Base-by-base conservation (phyloP, 2,329 filamentous ascomycete genomes). In the Stachybotrys echinatus region DNA sequence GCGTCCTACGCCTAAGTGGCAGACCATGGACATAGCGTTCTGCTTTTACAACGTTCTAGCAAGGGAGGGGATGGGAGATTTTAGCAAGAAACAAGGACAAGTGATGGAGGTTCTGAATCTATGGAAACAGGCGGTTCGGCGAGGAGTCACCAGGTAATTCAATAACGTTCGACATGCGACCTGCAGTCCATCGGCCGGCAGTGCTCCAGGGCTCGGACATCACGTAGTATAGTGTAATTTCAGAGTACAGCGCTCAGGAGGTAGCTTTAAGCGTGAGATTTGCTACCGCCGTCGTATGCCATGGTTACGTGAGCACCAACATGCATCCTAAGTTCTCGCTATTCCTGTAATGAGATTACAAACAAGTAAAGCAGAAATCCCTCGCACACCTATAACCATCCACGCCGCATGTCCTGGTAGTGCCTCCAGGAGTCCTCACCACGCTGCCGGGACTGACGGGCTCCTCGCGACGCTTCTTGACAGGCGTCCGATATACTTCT, bases 361-460 rank as follows among this genome's bases (percentile, higher is more conserved):
- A 66, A 57, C 81, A 84, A 10, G 69, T 72, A 56, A 85, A 83
- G 63, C 82, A 85, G 65, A 84, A 84, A 52, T 80, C 74, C 48
- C 76, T 70, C 4, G 74, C 74, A 53, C 81, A 85, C 17, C 65
- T 67, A 59, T 77, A 84, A 12, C 77, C 81, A 54, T 74, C 72
- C 54, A 77, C 66, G 4, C 81, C 81, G 51, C 82, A 85, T 14
- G 68, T 68, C 47, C 76, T 68, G 55, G 71, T 55, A 14, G 74
- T 73, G 1, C 79, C 79, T 2, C 77, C 72, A 0, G 78, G 77
- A 10, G 77, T 80, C 55, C 67, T 67, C 5, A 72, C 58, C 27
- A 67, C 54, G 42, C 60, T 63, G 4, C 56, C 52, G 17, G 52
- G 54, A 23, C 44, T 46, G 45, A n/a, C 50, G 42, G n/a, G 48